Base-by-base conservation (phyloP, 2,329 filamentous ascomycete genomes). In the Pyrenochaeta sp. region DNA sequence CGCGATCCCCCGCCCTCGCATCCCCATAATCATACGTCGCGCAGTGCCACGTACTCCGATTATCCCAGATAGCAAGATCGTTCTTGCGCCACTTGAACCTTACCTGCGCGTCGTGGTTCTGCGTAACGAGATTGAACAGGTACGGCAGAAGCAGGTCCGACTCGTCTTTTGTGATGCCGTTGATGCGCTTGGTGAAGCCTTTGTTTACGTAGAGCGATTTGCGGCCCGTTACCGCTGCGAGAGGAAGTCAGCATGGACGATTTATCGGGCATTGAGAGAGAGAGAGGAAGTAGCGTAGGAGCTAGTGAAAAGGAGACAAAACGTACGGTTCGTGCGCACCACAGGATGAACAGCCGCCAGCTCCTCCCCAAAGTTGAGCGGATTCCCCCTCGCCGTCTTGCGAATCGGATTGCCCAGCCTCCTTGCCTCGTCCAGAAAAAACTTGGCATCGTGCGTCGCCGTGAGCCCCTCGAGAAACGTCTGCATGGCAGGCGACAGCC, bases 11-110 rank as follows among this genome's bases (percentile, higher is more conserved):
- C 61, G 59, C 83, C 75, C 18, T 80, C 76, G 35, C 74, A 72
- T 34, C 82, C 10, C 76, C 75, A 30, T 86, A 87, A 53, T 88
- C 85, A 50, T 81, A 85, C 0, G 82, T 87, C 0, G 82, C 83
- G 24, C 78, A 79, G 53, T 85, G 82, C 65, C 81, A 84, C 1
- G 72, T 77, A 39, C 77, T 79, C 6, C 82, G 69, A 48, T 88
- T 88, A 60, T 88, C 85, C 85, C 85, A 88, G 51, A 88, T 84
- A 1, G 83, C 79, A 64, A 62, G 41, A 30, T 57, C 61, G 19
- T 62, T 65, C 17, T 20, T 27, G 8, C 58, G 46, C 61, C 79
- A 82, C 57, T 75, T 75, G 57, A 78, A 75, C 8, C 79, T 57
- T 3, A 80, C 78, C 56, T 79, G 77, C 21, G 79, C 60, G 46